Evolutionary conservation across 441 rosid genomes (phyloP).

Genomic region (Euphorbia corollata): DNA sequence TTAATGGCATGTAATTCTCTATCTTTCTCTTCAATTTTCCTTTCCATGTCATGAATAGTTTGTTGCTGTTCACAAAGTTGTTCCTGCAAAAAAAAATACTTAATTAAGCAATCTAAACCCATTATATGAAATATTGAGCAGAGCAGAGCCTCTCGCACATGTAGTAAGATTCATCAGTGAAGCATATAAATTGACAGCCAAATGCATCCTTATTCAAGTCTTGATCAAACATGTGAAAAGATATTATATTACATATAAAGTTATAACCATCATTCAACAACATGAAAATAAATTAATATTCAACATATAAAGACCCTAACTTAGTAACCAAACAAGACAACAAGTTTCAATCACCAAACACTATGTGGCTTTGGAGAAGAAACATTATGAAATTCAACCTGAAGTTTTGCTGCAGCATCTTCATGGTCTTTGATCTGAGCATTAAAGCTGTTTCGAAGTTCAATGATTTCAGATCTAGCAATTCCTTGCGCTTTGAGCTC

Average conservation of each 20-base stretch:
- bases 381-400: slow-evolving; percentile 38
- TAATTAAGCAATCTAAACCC: background rate
- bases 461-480: slow-evolving; percentile 55
- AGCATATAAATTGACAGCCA: background rate
- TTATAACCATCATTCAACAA: background rate
- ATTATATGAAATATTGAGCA: background rate
- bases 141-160: too few species aligned
- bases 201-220: background rate
- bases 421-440: slow-evolving; percentile 58
- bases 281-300: background rate
- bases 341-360: background rate
- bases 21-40: slow-evolving; percentile 79
- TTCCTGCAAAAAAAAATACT: slow-evolving; percentile 28
- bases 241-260: background rate
- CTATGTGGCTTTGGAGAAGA: background rate
- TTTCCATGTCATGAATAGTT: slow-evolving; percentile 58
- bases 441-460: slow-evolving; percentile 51
- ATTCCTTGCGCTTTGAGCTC: slow-evolving; percentile 68
- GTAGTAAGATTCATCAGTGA: background rate
- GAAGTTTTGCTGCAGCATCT: slow-evolving; percentile 57
- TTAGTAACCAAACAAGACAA: background rate
- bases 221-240: background rate
- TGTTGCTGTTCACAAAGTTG: slow-evolving; percentile 68
- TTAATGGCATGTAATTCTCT: slow-evolving; percentile 74
- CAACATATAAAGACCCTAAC: background rate